Evolutionary conservation across 176 grass and related monocot species (phyloP), one percentile per base, ranked within the genome.

Genomic region (Oryza coarctata): DNA sequence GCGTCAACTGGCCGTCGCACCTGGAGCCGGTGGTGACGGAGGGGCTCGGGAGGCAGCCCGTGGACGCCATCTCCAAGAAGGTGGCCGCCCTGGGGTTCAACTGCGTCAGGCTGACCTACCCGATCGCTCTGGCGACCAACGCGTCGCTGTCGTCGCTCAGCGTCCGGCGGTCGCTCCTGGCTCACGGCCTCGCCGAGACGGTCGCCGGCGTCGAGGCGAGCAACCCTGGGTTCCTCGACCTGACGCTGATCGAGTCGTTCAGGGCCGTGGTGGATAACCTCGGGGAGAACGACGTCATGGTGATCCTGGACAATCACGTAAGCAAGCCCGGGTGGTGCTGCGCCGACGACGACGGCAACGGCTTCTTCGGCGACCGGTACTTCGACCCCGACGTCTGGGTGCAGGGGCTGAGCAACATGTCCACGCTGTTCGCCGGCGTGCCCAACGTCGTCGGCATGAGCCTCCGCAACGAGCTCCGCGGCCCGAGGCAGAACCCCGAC

Each of bases 291-390:
- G 70, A 71, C 49, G 73, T 97, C 61, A 93, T 97, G 94, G 88
- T 93, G 45, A 87, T 97, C 62, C 85, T 97, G 77, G 94, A 97
- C 80, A 97, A 97, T 73, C 94, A 97, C 66, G 84, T 97, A 58
- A 60, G 55, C 55, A 6, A 11, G 55, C 55, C 55, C 9, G 9
- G 55, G 6, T 60, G 55, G 55, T 60, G 90, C 80, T 97, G 94
- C 77, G 86, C 86, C 81, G 60, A 70, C 65, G 69, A 74, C 64
- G 94, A 93, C 23, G 88, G 77, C 70, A 97, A 85, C 61, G 90
- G 90, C 20, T 97, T 97, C 86, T 97, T 97, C 34, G 94, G 94
- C 66, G 94, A 97, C 86, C 63, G 77, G 27, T 76, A 87, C 74
- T 93, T 97, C 45, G 86, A 89, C 30, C 69, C 90, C 0, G 74